Conservation (phyloP, 306 rosid genomes). For the Acacia acuminata region DNA sequence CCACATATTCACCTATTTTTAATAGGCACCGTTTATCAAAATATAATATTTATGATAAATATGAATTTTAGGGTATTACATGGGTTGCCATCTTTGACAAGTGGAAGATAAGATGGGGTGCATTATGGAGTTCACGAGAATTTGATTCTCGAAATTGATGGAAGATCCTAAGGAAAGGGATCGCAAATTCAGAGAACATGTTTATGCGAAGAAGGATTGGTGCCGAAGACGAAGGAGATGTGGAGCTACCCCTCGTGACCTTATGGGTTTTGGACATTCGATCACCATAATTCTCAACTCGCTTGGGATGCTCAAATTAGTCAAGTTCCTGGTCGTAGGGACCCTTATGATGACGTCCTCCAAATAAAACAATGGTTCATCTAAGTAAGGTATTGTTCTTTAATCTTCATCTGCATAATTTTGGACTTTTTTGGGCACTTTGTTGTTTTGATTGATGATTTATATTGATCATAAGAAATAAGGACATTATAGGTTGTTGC, state of each 20-base stretch:
- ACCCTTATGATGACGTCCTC: constrained; percentile 87
- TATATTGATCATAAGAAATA: too few species aligned
- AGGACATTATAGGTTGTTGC: too few species aligned
- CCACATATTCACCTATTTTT: too few species aligned
- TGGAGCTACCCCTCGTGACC: constrained; percentile 83
- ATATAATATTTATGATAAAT: too few species aligned
- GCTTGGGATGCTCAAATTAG: constrained; percentile 93
- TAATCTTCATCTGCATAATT: too few species aligned
- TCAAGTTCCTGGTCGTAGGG: constrained; percentile 83
- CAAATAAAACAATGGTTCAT: constrained; percentile 35
- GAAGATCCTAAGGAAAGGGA: constrained; percentile 97
- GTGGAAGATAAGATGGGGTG: constrained; percentile 58
- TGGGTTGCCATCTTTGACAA: constrained; percentile 20
- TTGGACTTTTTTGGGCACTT: too few species aligned
- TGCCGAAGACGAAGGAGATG: constrained; percentile 92
- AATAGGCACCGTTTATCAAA: too few species aligned
- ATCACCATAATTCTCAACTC: constrained; percentile 90
- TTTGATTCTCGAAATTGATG: constrained; percentile 75
- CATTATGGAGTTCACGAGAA: constrained; percentile 95
- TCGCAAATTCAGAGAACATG: constrained; percentile 75
- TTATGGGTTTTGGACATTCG: constrained; percentile 95
- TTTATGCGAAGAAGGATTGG: constrained; percentile 36
- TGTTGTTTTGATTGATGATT: too few species aligned
- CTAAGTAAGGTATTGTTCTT: constrained; percentile 46
- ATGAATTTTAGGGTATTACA: too few species aligned